These are phyloP conservation scores for Amanita muscaria DNA, from an alignment of 768 basidiomycete genomes.

Conservation along the genomic window DNA sequence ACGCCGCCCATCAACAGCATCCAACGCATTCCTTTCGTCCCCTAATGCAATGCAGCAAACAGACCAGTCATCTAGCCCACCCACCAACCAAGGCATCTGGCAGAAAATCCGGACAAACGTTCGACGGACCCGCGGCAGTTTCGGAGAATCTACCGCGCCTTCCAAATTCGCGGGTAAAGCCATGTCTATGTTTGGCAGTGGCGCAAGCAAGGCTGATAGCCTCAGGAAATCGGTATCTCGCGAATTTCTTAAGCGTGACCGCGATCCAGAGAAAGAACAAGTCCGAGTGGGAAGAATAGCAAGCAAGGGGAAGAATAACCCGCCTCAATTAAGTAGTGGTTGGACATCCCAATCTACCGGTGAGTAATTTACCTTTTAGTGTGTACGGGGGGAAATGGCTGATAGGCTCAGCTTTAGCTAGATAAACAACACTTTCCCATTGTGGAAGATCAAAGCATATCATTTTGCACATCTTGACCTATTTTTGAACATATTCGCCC, in stretches of 20 bases:
- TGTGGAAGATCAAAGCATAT: too few relatives aligned
- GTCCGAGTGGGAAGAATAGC: constrained; percentile 11
- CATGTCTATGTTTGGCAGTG: neutral
- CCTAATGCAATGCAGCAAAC: too few relatives aligned
- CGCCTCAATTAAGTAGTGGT: constrained; percentile 8
- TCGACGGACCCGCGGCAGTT: constrained; percentile 14
- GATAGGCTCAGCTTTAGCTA: too few relatives aligned
- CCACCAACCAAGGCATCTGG: constrained; percentile 27
- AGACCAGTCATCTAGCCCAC: too few relatives aligned
- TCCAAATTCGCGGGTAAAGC: neutral
- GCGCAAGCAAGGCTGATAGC: neutral
- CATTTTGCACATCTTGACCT: too few relatives aligned
- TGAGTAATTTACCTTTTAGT: neutral
- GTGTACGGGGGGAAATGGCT: too few relatives aligned
- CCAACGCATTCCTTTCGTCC: too few relatives aligned
- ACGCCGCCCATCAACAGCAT: too few relatives aligned
- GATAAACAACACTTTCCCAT: too few relatives aligned
- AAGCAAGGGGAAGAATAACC: constrained; percentile 9
- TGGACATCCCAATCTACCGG: constrained; percentile 11
- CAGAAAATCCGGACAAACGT: constrained; percentile 27
- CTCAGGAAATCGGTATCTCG: neutral
- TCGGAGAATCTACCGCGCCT: neutral
- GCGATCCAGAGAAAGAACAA: constrained; percentile 12
- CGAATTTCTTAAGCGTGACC: neutral
- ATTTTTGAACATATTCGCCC: too few relatives aligned